Evolutionary conservation across 176 grass and related monocot species (phyloP), one percentile per base, ranked within the genome.

Genomic region (Oryza meyeriana): DNA sequence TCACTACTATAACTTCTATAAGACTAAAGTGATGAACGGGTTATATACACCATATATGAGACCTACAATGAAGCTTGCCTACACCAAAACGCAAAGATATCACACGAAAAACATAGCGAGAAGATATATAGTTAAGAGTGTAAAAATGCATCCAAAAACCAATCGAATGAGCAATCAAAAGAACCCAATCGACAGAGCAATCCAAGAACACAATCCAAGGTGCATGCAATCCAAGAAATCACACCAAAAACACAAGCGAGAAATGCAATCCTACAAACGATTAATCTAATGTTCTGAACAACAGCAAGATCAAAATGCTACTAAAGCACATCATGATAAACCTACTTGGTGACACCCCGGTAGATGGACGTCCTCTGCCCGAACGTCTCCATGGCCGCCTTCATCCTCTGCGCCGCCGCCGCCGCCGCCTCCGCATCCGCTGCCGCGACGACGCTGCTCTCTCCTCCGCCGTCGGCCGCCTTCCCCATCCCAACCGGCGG

Each of bases 361-460:
- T 94, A 94, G 41, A 94, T 88, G 7, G 93, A 94, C 20, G 93
- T 94, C 69, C 89, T 81, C 81, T 94, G 89, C 26, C 93, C 93
- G 71, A 94, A 92, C 20, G 89, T 94, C 12, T 94, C 89, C 64
- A 90, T n/a, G 50, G 50, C 84, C 2, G 87, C 70, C 66, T 83
- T 72, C 44, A 91, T 91, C 30, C 79, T 89, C 76, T 85, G 84
- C 42, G 64, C 47, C 57, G 86, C 73, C 13, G 74, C 45, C 20
- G 59, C 84, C 12, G 24, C 79, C 26, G 35, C n/a, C n/a, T n/a
- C n/a, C n/a, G n/a, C n/a, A n/a, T n/a, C n/a, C n/a, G n/a, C n/a
- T n/a, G n/a, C 45, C 9, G 39, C 39, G 13, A 13, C 18, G 4
- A 63, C 17, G 61, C 63, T 57, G 75, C 82, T 13, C 77, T 14